These are phyloP conservation scores for Pleurotus pulmonarius DNA, from an alignment of 768 basidiomycete species.

Conservation along the genomic window DNA sequence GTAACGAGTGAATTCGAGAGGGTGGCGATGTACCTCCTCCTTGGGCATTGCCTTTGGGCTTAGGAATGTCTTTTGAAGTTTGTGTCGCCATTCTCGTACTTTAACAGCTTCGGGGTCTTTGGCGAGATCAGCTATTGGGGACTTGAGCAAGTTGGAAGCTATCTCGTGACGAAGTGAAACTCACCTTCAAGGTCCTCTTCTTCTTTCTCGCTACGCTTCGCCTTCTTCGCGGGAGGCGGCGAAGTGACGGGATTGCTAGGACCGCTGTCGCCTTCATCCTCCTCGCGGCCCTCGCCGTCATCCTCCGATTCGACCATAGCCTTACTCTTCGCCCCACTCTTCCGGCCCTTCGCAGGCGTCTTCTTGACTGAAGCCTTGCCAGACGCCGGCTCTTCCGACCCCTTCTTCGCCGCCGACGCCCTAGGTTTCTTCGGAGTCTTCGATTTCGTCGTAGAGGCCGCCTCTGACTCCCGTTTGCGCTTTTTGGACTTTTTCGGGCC, in stretches of 20 bases:
- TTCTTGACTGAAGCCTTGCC: conserved; percentile 34
- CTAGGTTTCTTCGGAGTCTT: conserved; percentile 47
- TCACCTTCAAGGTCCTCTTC: conserved; percentile 59
- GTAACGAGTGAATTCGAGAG: neutral
- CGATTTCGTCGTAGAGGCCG: conserved; percentile 16
- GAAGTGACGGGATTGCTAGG: conserved; percentile 49
- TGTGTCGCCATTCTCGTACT: conserved; percentile 91
- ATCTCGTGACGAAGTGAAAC: conserved; percentile 17
- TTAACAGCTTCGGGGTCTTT: conserved; percentile 61
- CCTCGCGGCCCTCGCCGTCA: conserved; percentile 49
- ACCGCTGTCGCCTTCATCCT: conserved; percentile 43
- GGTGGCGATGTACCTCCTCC: conserved; percentile 49
- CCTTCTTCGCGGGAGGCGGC: conserved; percentile 64
- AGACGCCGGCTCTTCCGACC: conserved; percentile 17
- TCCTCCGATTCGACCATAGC: conserved; percentile 65
- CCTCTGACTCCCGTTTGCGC: conserved; percentile 18
- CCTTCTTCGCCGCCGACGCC: conserved; percentile 17
- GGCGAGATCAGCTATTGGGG: conserved; percentile 42
- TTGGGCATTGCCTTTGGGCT: conserved; percentile 61
- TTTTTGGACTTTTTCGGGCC: conserved; percentile 38
- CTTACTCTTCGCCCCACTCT: conserved; percentile 57
- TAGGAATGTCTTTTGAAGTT: conserved; percentile 84
- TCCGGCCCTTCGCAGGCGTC: conserved; percentile 32
- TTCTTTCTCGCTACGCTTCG: conserved; percentile 52
- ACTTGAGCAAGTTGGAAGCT: conserved; percentile 6